These are phyloP conservation scores for Debaryomyces nepalensis DNA, from an alignment of 1,139 yeast genomes.

Conservation along the genomic window DNA sequence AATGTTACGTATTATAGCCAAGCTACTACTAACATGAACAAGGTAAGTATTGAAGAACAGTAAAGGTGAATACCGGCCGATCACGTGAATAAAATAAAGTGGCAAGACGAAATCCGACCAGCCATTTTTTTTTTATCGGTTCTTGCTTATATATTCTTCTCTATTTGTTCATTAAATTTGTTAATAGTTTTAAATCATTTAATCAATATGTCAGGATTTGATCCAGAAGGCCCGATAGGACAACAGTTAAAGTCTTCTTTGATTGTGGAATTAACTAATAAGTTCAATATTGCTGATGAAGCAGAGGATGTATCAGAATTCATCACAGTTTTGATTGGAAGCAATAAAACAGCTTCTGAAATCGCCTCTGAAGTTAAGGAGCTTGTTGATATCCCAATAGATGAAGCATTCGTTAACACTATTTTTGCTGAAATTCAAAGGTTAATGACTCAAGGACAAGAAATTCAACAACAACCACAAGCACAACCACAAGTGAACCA, in stretches of 20 bases:
- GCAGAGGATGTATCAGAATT: slow-evolving; percentile 82
- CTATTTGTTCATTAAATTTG: not conserved
- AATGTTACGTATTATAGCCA: no score
- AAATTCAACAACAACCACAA: slow-evolving; percentile 19
- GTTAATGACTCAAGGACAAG: slow-evolving; percentile 26
- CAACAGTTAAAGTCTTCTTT: slow-evolving; percentile 40
- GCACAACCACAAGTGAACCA: slow-evolving; percentile 22
- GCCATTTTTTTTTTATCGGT: slow-evolving; percentile 3
- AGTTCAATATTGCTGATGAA: slow-evolving; percentile 57
- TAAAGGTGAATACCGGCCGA: not conserved
- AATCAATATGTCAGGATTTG: slow-evolving; percentile 28
- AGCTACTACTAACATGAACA: no score
- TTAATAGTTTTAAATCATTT: not conserved
- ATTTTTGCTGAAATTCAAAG: slow-evolving; percentile 61
- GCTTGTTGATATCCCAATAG: slow-evolving; percentile 67
- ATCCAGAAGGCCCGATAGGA: slow-evolving; percentile 50
- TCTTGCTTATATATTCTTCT: not conserved
- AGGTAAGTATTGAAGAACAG: not conserved
- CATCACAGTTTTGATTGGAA: slow-evolving; percentile 71
- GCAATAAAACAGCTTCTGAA: slow-evolving; percentile 67
- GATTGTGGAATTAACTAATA: slow-evolving; percentile 41
- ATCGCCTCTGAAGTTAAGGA: slow-evolving; percentile 68
- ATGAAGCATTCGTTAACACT: slow-evolving; percentile 50
- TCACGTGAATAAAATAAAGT: slow-evolving; percentile 3
- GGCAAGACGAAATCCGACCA: slow-evolving; percentile 8